A percentile compares a stretch with the other conserved stretches of the same genome.
These are phyloP conservation scores for Amanita exitialis DNA, from an alignment of 768 basidiomycete species.

Conservation along the genomic window DNA sequence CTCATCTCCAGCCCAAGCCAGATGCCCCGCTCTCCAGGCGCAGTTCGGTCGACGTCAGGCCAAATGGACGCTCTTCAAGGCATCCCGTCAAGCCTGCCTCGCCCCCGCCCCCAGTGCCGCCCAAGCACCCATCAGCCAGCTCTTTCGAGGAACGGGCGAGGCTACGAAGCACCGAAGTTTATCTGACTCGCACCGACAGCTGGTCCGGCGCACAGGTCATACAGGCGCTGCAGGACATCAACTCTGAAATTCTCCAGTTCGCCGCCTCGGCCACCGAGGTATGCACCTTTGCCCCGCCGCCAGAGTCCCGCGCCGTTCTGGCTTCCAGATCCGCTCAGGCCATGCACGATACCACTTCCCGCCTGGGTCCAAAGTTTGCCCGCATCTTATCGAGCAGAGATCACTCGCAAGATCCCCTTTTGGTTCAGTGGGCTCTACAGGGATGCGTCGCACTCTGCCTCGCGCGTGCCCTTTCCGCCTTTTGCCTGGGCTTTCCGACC, in stretches of 20 bases:
- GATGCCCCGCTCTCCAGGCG: background rate
- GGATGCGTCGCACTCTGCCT: slow-evolving; percentile 60
- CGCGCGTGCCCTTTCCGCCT: slow-evolving; percentile 55
- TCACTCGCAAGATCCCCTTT: slow-evolving; percentile 64
- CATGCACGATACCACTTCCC: slow-evolving; percentile 48
- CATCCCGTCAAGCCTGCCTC: slow-evolving; percentile 8
- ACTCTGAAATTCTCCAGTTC: slow-evolving; percentile 74
- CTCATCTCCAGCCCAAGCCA: background rate
- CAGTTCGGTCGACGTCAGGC: slow-evolving; percentile 1
- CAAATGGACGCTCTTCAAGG: slow-evolving; percentile 3
- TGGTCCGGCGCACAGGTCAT: slow-evolving; percentile 76
- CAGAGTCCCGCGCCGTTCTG: slow-evolving; percentile 22
- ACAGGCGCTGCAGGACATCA: slow-evolving; percentile 71
- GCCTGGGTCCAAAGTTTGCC: slow-evolving; percentile 55
- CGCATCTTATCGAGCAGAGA: slow-evolving; percentile 53
- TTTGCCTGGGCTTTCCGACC: slow-evolving; percentile 66
- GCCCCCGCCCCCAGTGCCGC: slow-evolving; percentile 11
- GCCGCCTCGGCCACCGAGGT: slow-evolving; percentile 67
- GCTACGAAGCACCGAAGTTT: slow-evolving; percentile 48
- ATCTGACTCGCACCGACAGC: slow-evolving; percentile 62
- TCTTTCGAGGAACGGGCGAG: slow-evolving; percentile 49
- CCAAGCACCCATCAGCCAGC: slow-evolving; percentile 11
- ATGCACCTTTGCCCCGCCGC: slow-evolving; percentile 34
- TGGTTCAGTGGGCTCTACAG: slow-evolving; percentile 70
- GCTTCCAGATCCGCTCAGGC: slow-evolving; percentile 34